Evolutionary conservation across 1,139 yeast genomes (phyloP).

Genomic region (Yamadazyma diospyri): DNA sequence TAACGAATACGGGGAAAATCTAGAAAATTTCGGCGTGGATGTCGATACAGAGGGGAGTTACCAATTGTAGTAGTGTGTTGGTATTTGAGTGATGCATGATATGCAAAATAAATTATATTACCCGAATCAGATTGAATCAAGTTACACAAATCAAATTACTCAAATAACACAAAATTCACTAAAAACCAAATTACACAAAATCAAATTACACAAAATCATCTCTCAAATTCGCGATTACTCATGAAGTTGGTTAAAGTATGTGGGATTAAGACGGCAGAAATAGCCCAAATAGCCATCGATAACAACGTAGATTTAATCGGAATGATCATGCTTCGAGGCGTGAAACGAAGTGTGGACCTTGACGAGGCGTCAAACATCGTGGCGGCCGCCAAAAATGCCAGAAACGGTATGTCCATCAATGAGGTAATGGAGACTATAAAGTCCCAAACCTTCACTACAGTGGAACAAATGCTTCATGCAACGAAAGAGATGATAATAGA

Average conservation of each 20-base stretch:
- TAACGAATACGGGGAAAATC: slow-evolving; percentile 76
- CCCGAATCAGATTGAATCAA: too few species aligned
- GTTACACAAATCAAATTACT: too few species aligned
- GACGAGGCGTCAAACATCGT: slow-evolving; percentile 56
- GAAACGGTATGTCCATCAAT: slow-evolving; percentile 18
- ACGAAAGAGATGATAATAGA: slow-evolving; percentile 28
- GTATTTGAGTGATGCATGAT: too few species aligned
- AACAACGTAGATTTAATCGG: slow-evolving; percentile 79
- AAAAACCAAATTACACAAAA: too few species aligned
- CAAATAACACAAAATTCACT: too few species aligned
- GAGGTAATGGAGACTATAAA: slow-evolving; percentile 20
- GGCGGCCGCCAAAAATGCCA: slow-evolving; percentile 20
- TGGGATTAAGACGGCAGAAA: slow-evolving; percentile 66
- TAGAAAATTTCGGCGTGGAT: slow-evolving; percentile 88
- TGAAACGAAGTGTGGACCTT: slow-evolving; percentile 65
- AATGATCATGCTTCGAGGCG: slow-evolving; percentile 78
- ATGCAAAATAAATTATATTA: too few species aligned
- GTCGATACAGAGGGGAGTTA: slow-evolving; percentile 48
- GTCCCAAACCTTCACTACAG: slow-evolving; percentile 14
- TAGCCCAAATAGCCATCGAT: slow-evolving; percentile 66
- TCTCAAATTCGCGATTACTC: background rate
- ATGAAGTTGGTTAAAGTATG: slow-evolving; percentile 64
- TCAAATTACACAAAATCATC: too few species aligned
- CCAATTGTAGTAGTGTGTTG: background rate
- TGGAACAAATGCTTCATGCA: slow-evolving; percentile 33